Evolutionary conservation across 441 rosid genomes (phyloP), one percentile per base, ranked within the genome.

Genomic region (Theobroma grandiflorum): DNA sequence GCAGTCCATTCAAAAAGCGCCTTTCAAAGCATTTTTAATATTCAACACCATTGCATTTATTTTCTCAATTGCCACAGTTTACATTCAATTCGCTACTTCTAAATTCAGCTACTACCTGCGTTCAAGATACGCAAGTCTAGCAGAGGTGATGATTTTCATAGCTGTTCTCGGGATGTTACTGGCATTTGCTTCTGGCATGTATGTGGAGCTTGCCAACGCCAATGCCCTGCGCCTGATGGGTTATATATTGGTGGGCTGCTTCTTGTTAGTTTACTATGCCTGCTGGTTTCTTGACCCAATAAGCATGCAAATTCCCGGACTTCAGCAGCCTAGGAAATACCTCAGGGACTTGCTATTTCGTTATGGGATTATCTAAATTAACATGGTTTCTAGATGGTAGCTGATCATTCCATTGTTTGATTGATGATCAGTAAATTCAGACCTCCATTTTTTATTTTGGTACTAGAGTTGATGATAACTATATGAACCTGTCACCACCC

Each of bases 251-350:
- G 87, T 59, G 1, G 84, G 80, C 3, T 16, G 72, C 84, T 85
- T 82, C 73, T 2, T 82, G 22, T 58, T 80, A 53, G 40, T 83
- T 14, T 80, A 78, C 77, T 74, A 35, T 55, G 8, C 80, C 64
- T 70, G 82, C 79, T 85, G 88, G 88, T 87, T 85, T 15, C 57
- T 87, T 61, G 90, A 87, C 52, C 83, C 90, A 2, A 62, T 83
- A 0, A 86, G 88, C 12, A 83, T 71, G 77, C 73, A 83, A 2
- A 53, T 78, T 45, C 55, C 70, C 20, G 87, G 84, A 57, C 80
- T 84, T 22, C 57, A 75, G 14, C 71, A 66, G 45, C 53, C 72
- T 33, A 64, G 80, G 68, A 72, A 78, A 35, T 42, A 77, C 79
- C 83, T 53, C 7, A 52, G 83, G 10, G 82, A 76, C 59, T 26